Evolutionary conservation across 768 basidiomycete genomes (phyloP).

Genomic region (Auriscalpium microsporum): DNA sequence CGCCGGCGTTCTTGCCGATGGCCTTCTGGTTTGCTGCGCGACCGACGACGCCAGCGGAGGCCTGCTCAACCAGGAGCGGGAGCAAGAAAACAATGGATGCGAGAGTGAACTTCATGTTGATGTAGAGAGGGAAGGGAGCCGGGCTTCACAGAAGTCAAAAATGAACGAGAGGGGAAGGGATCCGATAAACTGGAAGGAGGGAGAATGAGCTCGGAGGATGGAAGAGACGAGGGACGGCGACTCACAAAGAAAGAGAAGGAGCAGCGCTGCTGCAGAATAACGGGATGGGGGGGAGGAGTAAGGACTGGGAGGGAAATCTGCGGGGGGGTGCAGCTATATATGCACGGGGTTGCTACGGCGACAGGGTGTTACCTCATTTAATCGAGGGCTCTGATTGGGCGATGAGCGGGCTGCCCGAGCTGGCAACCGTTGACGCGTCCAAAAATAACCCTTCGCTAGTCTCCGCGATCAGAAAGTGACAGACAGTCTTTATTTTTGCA

Average conservation of each 20-base stretch:
- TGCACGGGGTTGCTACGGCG: not conserved
- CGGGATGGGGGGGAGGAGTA: conserved; percentile 14
- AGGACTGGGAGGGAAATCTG: conserved; percentile 16
- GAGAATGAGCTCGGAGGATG: not conserved
- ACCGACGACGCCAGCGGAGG: not conserved
- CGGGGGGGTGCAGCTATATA: conserved; percentile 11
- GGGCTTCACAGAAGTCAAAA: conserved; percentile 42
- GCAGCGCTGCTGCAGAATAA: conserved; percentile 51
- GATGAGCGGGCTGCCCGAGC: not conserved
- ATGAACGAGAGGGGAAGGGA: conserved; percentile 28
- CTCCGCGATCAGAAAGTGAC: not conserved
- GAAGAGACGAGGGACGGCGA: conserved; percentile 3
- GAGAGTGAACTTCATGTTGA: conserved; percentile 12
- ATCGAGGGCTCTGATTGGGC: not conserved
- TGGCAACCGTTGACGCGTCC: not conserved
- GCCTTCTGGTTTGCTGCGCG: not conserved
- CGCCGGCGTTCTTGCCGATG: conserved; percentile 1
- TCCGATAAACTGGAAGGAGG: conserved; percentile 19
- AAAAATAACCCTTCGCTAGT: not conserved
- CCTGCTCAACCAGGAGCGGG: conserved; percentile 3
- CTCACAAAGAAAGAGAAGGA: conserved; percentile 19
- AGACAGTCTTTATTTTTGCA: not conserved
- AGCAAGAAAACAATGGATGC: conserved; percentile 2
- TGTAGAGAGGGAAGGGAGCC: conserved; percentile 5
- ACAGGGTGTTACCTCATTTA: not conserved